A percentile compares a stretch with the other conserved stretches of the same genome.
phyloP scores from a whole-genome alignment of 2,329 filamentous ascomycete genomes.

The Arachnomyces sp. region DNA sequence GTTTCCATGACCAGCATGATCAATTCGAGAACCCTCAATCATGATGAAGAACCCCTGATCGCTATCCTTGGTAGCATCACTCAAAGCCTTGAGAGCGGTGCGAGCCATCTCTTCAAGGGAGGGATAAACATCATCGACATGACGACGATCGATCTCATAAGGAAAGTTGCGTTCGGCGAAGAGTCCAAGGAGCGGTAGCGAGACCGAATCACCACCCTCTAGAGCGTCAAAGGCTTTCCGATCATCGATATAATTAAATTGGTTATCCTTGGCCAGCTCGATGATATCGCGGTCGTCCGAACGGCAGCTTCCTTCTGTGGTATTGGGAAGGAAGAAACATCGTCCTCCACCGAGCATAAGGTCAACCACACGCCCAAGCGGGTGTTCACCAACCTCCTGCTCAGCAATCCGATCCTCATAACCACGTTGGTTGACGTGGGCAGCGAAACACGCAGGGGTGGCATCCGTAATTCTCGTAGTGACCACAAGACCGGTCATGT shows the following conservation, averaged over 20 bases:
- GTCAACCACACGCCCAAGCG: constrained; percentile 79
- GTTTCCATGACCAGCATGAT: constrained; percentile 84
- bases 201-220: constrained; percentile 54
- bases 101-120: constrained; percentile 85
- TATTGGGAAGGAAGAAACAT: constrained; percentile 86
- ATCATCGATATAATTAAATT: constrained; percentile 69
- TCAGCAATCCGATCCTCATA: constrained; percentile 88
- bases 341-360: constrained; percentile 86
- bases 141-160: constrained; percentile 83
- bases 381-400: constrained; percentile 83
- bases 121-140: constrained; percentile 71
- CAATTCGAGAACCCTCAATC: constrained; percentile 94
- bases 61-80: constrained; percentile 69
- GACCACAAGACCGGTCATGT: constrained; percentile 86
- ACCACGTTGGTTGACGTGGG: constrained; percentile 68
- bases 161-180: constrained; percentile 78
- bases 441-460: constrained; percentile 89
- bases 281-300: constrained; percentile 68
- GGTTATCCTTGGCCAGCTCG: constrained; percentile 63
- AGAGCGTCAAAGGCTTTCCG: constrained; percentile 69
- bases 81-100: constrained; percentile 70
- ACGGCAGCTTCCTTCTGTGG: constrained; percentile 71
- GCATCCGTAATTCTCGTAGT: constrained; percentile 94
- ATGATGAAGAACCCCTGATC: constrained; percentile 97
- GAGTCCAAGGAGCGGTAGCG: constrained; percentile 77